phyloP scores from a whole-genome alignment of 2,329 filamentous ascomycete genomes.

The Colletotrichum tamarilloi region DNA sequence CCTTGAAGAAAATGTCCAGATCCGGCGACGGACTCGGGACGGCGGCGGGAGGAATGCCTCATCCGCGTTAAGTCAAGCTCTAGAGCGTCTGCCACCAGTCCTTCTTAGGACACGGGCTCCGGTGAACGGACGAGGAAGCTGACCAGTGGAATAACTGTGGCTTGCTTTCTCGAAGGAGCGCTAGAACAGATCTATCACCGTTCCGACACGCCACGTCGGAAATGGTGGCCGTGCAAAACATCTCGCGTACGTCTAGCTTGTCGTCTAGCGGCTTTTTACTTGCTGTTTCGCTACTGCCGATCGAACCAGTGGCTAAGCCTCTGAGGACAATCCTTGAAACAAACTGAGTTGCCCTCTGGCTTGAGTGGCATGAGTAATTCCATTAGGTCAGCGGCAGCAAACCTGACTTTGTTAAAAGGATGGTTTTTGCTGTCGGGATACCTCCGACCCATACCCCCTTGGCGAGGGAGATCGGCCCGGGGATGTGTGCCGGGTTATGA shows the following conservation, averaged over 20 bases:
- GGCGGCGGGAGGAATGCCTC: constrained; percentile 19
- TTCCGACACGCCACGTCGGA: not conserved
- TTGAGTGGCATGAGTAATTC: not conserved
- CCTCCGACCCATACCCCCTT: not conserved
- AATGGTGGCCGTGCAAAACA: not conserved
- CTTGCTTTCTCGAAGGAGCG: not conserved
- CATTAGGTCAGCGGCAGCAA: not conserved
- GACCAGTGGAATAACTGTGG: not conserved
- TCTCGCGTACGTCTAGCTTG: not conserved
- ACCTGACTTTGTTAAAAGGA: not conserved
- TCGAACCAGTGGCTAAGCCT: not conserved
- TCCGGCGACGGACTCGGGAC: constrained; percentile 3
- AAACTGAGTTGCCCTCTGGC: not conserved
- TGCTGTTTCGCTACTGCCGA: not conserved
- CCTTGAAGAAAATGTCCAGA: not conserved
- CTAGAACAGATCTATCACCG: not conserved
- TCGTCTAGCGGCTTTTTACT: not conserved
- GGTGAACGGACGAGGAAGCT: constrained; percentile 9
- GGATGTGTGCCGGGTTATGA: not conserved
- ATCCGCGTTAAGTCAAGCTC: constrained; percentile 4
- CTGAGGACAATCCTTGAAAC: not conserved
- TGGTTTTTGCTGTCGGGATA: not conserved
- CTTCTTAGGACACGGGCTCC: constrained; percentile 1
- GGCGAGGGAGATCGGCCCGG: not conserved
- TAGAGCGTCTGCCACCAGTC: constrained; percentile 5